These are phyloP conservation scores for Metarhizium anisopliae DNA, from an alignment of 2,329 filamentous ascomycete species.

Conservation along the genomic window DNA sequence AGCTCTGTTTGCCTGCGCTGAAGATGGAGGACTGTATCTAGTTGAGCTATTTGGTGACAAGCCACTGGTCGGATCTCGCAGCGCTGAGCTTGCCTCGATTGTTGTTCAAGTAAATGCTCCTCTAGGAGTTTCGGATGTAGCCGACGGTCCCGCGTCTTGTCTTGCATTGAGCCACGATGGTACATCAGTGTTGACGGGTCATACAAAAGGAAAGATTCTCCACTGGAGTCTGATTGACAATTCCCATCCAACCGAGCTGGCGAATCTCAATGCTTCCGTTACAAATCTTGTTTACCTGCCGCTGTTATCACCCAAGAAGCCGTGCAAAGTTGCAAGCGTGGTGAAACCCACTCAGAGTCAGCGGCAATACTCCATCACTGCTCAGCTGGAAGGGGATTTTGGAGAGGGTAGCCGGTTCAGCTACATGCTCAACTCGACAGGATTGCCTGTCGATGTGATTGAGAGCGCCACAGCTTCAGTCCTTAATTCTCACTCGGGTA, in stretches of 20 bases:
- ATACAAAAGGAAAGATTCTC: constrained; percentile 68
- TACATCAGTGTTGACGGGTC: constrained; percentile 70
- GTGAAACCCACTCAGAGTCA: constrained; percentile 72
- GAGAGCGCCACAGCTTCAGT: constrained; percentile 15
- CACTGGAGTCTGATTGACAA: constrained; percentile 71
- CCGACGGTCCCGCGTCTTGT: constrained; percentile 57
- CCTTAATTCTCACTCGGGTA: neutral
- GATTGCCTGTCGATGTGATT: constrained; percentile 41
- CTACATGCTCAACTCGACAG: constrained; percentile 35
- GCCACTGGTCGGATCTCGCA: constrained; percentile 44
- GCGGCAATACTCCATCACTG: constrained; percentile 55
- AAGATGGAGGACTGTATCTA: constrained; percentile 71
- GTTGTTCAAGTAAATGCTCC: constrained; percentile 46
- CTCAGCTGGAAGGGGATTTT: constrained; percentile 47
- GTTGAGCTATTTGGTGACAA: constrained; percentile 60
- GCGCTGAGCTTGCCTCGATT: constrained; percentile 44
- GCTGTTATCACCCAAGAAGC: constrained; percentile 36
- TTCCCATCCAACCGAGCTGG: constrained; percentile 56
- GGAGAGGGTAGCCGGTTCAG: constrained; percentile 32
- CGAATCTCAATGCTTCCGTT: constrained; percentile 69
- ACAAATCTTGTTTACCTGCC: constrained; percentile 72
- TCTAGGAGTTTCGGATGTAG: constrained; percentile 48
- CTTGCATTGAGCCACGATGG: constrained; percentile 75
- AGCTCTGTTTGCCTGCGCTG: constrained; percentile 71
- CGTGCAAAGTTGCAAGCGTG: constrained; percentile 49